Percentiles rank a stretch among this genome's conserved stretches.
Evolutionary conservation across 1,284 basidiomycete species (phyloP).

Genomic region (Sporisorium sorghi): DNA sequence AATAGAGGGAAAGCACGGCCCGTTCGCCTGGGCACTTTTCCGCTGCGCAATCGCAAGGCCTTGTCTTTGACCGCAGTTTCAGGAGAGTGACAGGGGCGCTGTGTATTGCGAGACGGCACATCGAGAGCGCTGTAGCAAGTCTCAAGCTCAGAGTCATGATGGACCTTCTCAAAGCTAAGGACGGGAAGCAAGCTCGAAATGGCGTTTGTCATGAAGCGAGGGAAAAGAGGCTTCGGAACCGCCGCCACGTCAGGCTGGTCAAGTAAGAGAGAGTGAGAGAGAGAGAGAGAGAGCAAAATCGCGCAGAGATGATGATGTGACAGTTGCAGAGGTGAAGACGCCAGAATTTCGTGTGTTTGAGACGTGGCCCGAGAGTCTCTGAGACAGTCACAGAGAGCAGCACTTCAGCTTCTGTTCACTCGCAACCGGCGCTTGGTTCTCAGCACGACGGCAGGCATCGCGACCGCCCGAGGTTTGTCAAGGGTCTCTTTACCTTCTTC

Average conservation of each 20-base stretch:
- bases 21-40: neutral
- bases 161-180: neutral
- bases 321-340: neutral
- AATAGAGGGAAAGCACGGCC: neutral
- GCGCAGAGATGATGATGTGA: slow-evolving; percentile 6
- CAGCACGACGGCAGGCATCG: neutral
- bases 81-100: neutral
- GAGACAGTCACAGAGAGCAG: neutral
- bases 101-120: neutral
- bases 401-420: too few relatives aligned
- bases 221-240: slow-evolving; percentile 12
- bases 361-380: slow-evolving; percentile 16
- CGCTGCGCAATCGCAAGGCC: too few relatives aligned
- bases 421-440: slow-evolving; percentile 6
- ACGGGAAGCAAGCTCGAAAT: neutral
- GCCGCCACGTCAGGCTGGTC: slow-evolving; percentile 22
- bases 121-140: neutral
- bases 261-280: neutral
- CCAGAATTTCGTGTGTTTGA: slow-evolving; percentile 6
- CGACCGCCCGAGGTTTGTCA: neutral
- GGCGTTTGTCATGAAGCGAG: neutral
- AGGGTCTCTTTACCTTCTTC: neutral
- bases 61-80: neutral
- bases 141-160: neutral
- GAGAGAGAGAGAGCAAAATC: neutral